Percentiles rank a stretch among this genome's conserved stretches.
phyloP scores from a whole-genome alignment of 2,329 filamentous ascomycete genomes.

The Aschersonia sp. region DNA sequence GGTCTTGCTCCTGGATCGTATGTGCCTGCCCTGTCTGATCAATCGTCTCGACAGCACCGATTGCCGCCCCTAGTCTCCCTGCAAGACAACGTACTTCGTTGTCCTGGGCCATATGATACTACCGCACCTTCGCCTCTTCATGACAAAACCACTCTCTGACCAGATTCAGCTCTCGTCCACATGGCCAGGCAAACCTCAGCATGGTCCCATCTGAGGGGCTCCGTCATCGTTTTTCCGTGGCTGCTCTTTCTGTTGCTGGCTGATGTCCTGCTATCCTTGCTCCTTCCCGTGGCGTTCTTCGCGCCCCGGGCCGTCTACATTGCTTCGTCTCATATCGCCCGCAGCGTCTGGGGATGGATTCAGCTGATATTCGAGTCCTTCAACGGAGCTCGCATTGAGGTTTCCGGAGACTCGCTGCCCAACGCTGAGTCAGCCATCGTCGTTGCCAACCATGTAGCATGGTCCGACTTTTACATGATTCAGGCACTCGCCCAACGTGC shows the following conservation, averaged over 20 bases:
- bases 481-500: conserved; percentile 38
- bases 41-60: not conserved
- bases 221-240: conserved; percentile 33
- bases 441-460: conserved; percentile 43
- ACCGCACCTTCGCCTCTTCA: not conserved
- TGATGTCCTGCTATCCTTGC: conserved; percentile 33
- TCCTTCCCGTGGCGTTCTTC: conserved; percentile 31
- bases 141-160: not conserved
- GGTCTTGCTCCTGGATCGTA: not conserved
- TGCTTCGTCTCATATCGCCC: conserved; percentile 38
- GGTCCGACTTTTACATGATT: conserved; percentile 51
- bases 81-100: not conserved
- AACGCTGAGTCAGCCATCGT: conserved; percentile 43
- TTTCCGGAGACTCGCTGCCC: conserved; percentile 37
- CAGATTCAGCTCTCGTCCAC: not conserved
- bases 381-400: conserved; percentile 37
- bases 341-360: conserved; percentile 40
- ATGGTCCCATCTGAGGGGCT: conserved; percentile 25
- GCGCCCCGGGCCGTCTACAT: conserved; percentile 36
- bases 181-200: conserved; percentile 8
- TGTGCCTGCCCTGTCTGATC: not conserved
- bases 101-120: not conserved
- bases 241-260: conserved; percentile 33
- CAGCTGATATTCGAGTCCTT: conserved; percentile 38
- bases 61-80: not conserved